Base-by-base conservation (phyloP, 306 rosid genomes). In the Datisca glomerata region DNA sequence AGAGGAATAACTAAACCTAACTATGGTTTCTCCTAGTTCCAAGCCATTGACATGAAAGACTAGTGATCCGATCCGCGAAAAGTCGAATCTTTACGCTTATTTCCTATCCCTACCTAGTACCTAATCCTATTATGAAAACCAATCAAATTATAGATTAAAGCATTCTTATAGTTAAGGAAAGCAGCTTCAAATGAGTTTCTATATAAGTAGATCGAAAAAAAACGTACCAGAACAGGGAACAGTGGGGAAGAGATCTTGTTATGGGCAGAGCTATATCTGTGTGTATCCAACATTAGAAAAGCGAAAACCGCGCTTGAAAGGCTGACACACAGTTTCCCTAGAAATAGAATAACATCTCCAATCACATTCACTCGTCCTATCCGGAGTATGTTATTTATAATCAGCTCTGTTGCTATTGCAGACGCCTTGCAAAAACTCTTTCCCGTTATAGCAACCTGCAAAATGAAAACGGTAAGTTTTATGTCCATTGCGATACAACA, bases 241-340 rank as follows among this genome's bases (percentile, higher is more conserved):
- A 84, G 77, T 2, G 98, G 98, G 67, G 98, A 89, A 37, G 95
- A 63, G 65, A 86, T 84, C 86, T 75, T 87, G 89, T 79, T 67
- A 69, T 80, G 98, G 8, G 64, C 55, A 63, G 84, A 65, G 32
- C 50, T 74, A 74, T 70, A 89, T 66, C 56, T 77, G 75, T 75
- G 91, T 25, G 75, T 59, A 64, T 86, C 96, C 79, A 84, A 56
- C 98, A 89, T 89, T 52, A 84, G 91, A 73, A 89, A 89, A 13
- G 95, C 91, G 62, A 72, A 89, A 42, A 89, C 56, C 15, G 86
- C 94, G 41, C 95, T 77, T n/a, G 93, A 68, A 43, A 89, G 86
- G 63, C 95, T 68, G 54, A 89, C 93, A 51, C 96, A 87, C 14
- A 89, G 67, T 48, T 89, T 89, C 44, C 98, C 98, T 28, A 89